Evolutionary conservation across 208 protist genomes (phyloP), one percentile per base, ranked within the genome.

Genomic region (Naegleria lovaniensis): DNA sequence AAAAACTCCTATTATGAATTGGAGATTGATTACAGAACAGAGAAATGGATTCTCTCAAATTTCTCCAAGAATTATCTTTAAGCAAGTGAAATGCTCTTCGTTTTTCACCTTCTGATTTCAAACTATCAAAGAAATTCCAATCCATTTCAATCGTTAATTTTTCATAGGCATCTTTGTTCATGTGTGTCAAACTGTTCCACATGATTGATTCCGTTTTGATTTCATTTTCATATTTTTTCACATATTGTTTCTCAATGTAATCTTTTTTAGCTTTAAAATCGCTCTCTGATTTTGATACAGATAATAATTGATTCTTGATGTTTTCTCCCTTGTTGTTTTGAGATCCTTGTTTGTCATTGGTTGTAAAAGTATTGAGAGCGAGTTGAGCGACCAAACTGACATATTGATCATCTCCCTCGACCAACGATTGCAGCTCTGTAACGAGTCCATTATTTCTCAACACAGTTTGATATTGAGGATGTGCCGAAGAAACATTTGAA

Each of bases 121-220:
- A 51, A 19, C 15, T n/a, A 51, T 87, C 83, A 87, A 87, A 87
- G 33, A 51, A 52, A 25, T 9, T 52, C 83, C 83, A 87, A 51
- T 87, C 38, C 11, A 87, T 51, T 51, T 52, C 83, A 51, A 87
- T 51, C 0, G 7, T 25, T 15, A 87, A 36, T 29, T 22, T 40
- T 22, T 87, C 83, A 51, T 40, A 87, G 41, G 40, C 41, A 29
- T 67, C 55, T 48, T 48, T 48, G 43, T 7, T 48, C 7, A 48
- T 67, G 55, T 29, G 3, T 67, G 55, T 29, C 55, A 67, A 67
- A 29, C 55, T 67, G 19, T 67, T 67, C 55, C 55, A 67, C 55
- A 19, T 67, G 55, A 67, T 29, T 22, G 55, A 19, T 67, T 67
- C 55, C 19, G 19, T 67, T 13, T 67, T 67, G 55, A 67, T 67